These are phyloP conservation scores for Scheffersomyces amazonensis DNA, from an alignment of 805 yeast species.

Conservation along the genomic window DNA sequence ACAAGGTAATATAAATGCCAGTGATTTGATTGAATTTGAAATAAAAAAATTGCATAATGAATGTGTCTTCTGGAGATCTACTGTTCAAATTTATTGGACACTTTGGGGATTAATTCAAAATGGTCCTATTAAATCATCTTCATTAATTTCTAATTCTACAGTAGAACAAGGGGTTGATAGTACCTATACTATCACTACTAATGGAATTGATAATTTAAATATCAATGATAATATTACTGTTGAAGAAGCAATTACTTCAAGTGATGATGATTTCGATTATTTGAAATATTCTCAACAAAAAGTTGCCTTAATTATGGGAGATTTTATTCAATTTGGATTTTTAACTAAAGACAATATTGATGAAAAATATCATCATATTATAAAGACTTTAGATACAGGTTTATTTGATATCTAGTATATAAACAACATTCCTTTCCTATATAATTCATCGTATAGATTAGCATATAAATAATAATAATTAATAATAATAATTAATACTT, in stretches of 20 bases:
- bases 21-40: slow-evolving; percentile 36
- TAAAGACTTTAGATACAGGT: slow-evolving; percentile 43
- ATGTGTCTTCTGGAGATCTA: slow-evolving; percentile 73
- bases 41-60: slow-evolving; percentile 60
- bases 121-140: slow-evolving; percentile 32
- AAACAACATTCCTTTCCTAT: background rate
- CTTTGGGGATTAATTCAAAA: slow-evolving; percentile 91
- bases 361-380: slow-evolving; percentile 15
- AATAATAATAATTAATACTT: too few species aligned
- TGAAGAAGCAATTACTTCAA: slow-evolving; percentile 34
- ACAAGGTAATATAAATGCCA: slow-evolving; percentile 10
- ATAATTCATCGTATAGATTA: too few species aligned
- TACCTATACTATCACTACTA: slow-evolving; percentile 32
- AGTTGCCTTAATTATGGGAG: slow-evolving; percentile 70
- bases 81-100: slow-evolving; percentile 78
- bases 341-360: slow-evolving; percentile 26
- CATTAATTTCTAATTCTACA: slow-evolving; percentile 7
- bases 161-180: slow-evolving; percentile 36
- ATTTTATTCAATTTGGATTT: slow-evolving; percentile 61
- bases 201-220: slow-evolving; percentile 56
- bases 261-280: slow-evolving; percentile 74
- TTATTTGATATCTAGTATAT: slow-evolving; percentile 13
- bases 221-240: slow-evolving; percentile 14
- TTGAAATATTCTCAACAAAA: slow-evolving; percentile 73
- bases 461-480: too few species aligned